These are phyloP conservation scores for Eragrostis curvula DNA, from an alignment of 176 grass and related monocot genomes.

Conservation along the genomic window DNA sequence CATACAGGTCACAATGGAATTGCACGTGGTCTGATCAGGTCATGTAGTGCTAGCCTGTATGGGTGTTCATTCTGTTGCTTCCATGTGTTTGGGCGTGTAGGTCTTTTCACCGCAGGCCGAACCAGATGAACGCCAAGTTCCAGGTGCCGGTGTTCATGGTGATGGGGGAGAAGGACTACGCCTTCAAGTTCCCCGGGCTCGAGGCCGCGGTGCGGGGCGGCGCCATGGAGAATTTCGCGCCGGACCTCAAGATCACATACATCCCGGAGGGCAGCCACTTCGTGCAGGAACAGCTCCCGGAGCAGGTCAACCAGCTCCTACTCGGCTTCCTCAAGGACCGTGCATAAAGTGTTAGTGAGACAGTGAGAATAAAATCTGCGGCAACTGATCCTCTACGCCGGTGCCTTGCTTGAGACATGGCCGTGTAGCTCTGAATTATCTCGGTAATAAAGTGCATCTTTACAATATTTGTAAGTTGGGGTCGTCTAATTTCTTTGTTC, in stretches of 20 bases:
- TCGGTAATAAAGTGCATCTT: neutral
- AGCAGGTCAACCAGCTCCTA: slow-evolving; percentile 49
- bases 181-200: slow-evolving; percentile 44
- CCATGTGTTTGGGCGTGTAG: slow-evolving; percentile 9
- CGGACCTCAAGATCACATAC: slow-evolving; percentile 47
- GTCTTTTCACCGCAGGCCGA: neutral
- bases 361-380: neutral
- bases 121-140: slow-evolving; percentile 36
- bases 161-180: slow-evolving; percentile 57
- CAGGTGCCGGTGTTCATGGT: slow-evolving; percentile 51
- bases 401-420: neutral
- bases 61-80: neutral
- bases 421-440: slow-evolving; percentile 15
- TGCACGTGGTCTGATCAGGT: neutral
- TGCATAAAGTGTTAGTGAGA: no score
- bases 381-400: neutral
- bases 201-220: slow-evolving; percentile 34
- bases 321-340: slow-evolving; percentile 46
- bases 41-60: neutral
- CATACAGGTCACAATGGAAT: slow-evolving; percentile 40
- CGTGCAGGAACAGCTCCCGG: slow-evolving; percentile 56
- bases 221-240: slow-evolving; percentile 37
- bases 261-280: slow-evolving; percentile 49
- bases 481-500: neutral
- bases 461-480: neutral